Conservation (phyloP, 495 filamentous ascomycete species). For the Neohortaea acidophila region DNA sequence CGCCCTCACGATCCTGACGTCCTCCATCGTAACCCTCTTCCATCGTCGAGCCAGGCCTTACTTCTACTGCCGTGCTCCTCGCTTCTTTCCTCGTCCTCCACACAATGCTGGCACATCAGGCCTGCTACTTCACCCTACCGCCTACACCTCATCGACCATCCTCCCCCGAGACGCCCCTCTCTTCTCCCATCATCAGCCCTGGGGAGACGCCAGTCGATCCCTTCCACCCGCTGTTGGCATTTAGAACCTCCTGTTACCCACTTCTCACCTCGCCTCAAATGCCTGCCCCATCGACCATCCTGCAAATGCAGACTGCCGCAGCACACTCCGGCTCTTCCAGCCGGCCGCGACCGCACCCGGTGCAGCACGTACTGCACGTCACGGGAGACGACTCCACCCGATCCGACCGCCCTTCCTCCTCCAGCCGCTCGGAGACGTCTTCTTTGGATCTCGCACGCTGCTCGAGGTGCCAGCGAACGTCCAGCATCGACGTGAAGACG, state of each 20-base stretch:
- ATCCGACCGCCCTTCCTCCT: background rate
- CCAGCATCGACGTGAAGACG: constrained; percentile 11
- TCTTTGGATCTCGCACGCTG: constrained; percentile 13
- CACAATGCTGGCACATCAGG: background rate
- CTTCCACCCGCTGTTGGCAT: constrained; percentile 4
- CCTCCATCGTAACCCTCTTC: too few species aligned
- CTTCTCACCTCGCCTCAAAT: constrained; percentile 4
- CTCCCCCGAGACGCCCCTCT: constrained; percentile 8
- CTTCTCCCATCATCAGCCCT: constrained; percentile 1
- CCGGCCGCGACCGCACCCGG: constrained; percentile 12
- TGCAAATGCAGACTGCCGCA: constrained; percentile 13
- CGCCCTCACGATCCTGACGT: too few species aligned
- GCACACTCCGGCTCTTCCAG: constrained; percentile 3
- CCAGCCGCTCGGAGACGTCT: constrained; percentile 1
- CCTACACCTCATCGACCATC: background rate
- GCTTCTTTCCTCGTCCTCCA: background rate
- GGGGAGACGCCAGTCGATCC: constrained; percentile 1
- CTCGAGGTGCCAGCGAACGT: constrained; percentile 17
- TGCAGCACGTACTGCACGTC: constrained; percentile 17
- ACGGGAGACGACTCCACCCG: constrained; percentile 11
- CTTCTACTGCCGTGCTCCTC: too few species aligned
- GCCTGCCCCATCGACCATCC: background rate
- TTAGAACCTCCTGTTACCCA: background rate
- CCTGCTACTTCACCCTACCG: background rate
- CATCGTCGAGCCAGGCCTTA: too few species aligned